Conservation (phyloP, 2,329 filamentous ascomycete species). For the Venturia effusa region DNA sequence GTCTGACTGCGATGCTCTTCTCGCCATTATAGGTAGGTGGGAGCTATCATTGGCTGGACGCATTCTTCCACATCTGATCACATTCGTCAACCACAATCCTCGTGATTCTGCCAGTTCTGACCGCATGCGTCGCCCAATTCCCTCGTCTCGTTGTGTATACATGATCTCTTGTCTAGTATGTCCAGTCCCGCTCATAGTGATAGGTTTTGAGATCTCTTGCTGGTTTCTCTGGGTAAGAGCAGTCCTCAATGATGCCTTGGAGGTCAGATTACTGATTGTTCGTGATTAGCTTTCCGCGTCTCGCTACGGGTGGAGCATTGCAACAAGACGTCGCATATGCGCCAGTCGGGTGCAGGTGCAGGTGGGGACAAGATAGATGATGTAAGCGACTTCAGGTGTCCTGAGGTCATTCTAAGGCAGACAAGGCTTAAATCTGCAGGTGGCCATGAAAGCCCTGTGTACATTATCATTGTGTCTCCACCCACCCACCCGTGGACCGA, state of each 20-base stretch:
- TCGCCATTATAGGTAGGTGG: slow-evolving; percentile 53
- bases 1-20: slow-evolving; percentile 54
- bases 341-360: too few species aligned
- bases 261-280: background rate
- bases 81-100: slow-evolving; percentile 61
- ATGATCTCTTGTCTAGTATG: background rate
- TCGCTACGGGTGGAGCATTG: slow-evolving; percentile 28
- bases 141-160: slow-evolving; percentile 46
- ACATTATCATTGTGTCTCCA: too few species aligned
- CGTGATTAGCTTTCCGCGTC: slow-evolving; percentile 19
- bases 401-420: too few species aligned
- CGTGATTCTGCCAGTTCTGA: slow-evolving; percentile 54
- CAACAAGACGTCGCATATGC: slow-evolving; percentile 27
- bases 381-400: too few species aligned
- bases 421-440: too few species aligned
- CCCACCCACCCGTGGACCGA: too few species aligned
- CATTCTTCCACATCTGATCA: slow-evolving; percentile 56
- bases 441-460: too few species aligned
- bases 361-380: too few species aligned
- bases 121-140: slow-evolving; percentile 52
- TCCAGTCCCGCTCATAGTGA: background rate
- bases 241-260: background rate
- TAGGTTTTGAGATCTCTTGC: slow-evolving; percentile 26
- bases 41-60: slow-evolving; percentile 58
- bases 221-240: slow-evolving; percentile 25